A percentile compares a stretch with the other conserved stretches of the same genome.
Evolutionary conservation across 345 rosid species (phyloP).

Genomic region (Reutealis trisperma): DNA sequence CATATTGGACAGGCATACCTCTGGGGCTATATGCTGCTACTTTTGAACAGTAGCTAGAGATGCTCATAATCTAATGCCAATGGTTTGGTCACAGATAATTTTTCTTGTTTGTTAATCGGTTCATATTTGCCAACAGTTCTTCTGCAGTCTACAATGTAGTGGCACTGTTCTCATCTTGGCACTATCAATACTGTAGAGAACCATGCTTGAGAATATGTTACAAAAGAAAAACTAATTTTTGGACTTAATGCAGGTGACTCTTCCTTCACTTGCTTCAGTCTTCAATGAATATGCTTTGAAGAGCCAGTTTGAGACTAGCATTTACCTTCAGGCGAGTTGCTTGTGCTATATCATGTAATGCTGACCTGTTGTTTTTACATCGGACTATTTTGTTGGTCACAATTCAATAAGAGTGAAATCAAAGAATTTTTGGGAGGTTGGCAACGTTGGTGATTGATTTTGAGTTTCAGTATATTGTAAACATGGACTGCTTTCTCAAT

Average conservation of each 20-base stretch:
- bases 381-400: neutral
- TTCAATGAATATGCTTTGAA: constrained; percentile 93
- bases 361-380: neutral
- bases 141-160: neutral
- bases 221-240: constrained; percentile 9
- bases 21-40: neutral
- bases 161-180: neutral
- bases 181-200: neutral
- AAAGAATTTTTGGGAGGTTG: neutral
- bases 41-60: neutral
- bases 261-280: constrained; percentile 94
- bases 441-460: neutral
- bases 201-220: neutral
- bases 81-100: neutral
- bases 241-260: constrained; percentile 60
- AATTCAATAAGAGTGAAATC: neutral
- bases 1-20: neutral
- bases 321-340: constrained; percentile 79
- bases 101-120: neutral
- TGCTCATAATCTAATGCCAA: neutral
- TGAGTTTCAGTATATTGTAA: neutral
- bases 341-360: neutral
- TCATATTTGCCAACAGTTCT: neutral
- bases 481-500: neutral
- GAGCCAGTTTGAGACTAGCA: constrained; percentile 95